Evolutionary conservation across 306 rosid genomes (phyloP).

Genomic region (Senna tora): DNA sequence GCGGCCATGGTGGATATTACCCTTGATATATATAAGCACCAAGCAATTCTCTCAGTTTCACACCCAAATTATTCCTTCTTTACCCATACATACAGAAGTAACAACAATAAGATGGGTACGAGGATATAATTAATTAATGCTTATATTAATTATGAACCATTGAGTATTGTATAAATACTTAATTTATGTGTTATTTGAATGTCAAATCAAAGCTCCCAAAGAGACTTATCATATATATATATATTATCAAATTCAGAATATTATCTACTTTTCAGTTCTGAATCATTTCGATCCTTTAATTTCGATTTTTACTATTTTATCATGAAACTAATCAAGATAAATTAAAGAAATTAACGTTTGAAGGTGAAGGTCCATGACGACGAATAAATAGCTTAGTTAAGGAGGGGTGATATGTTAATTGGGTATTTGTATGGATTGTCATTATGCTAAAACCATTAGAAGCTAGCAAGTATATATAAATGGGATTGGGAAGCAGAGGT

Average conservation of each 20-base stretch:
- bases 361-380: no score
- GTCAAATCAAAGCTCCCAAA: not conserved
- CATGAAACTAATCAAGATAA: not conserved
- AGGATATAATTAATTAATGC: not conserved
- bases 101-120: conserved; percentile 39
- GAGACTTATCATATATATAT: not conserved
- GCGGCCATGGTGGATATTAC: conserved; percentile 51
- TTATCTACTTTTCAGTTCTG: not conserved
- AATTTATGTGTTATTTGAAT: not conserved
- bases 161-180: not conserved
- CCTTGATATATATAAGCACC: conserved; percentile 38
- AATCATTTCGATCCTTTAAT: not conserved
- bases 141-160: conserved; percentile 4
- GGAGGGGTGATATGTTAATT: no score
- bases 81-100: not conserved
- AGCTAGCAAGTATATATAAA: not conserved
- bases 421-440: not conserved
- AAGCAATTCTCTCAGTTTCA: no score
- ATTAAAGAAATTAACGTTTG: no score
- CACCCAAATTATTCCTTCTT: no score
- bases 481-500: no score
- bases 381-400: no score
- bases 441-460: not conserved
- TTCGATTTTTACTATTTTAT: not conserved
- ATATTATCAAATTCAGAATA: not conserved